Evolutionary conservation across 345 rosid genomes (phyloP), one percentile per base, ranked within the genome.

Genomic region (Pseudoturritis turrita): DNA sequence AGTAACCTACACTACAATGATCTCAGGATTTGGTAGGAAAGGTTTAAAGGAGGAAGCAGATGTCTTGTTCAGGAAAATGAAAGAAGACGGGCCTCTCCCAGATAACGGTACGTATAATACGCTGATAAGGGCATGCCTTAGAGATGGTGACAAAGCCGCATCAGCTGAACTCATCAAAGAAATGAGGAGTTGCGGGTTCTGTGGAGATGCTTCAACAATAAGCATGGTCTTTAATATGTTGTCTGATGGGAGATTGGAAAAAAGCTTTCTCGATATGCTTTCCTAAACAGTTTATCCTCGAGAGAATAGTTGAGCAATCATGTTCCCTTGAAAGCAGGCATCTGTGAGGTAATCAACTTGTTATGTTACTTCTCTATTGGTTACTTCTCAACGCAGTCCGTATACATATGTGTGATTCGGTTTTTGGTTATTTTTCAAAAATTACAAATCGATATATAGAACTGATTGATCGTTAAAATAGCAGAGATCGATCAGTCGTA

Each of bases 1-100:
- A 21, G 9, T 43, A 4, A 75, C 65, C 3, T 70, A 64, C 47
- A 49, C 7, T 5, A 63, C 29, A 33, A 57, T 78, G 69, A 70
- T 79, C 14, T 29, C 41, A 9, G 79, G 78, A 13, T 41, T 74
- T 3, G 70, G 77, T 23, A 45, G 41, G 39, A 71, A 52, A 19
- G 65, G 71, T 15, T 43, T 22, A 18, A 17, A 19, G 12, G 33
- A 54, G 1, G 70, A 76, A 53, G 75, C 71, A 11, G 3, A 75
- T 29, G 52, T 49, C 29, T 33, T 69, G 65, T 62, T 62, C 14
- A 54, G 9, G 2, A 52, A 57, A 40, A 70, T 70, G 76, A 68
- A 70, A 46, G 51, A 47, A 4, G 37, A 70, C 0, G 54, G 66
- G 9, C n/a, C 25, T 18, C 46, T 58, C 19, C 63, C 63, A 13